A percentile compares a stretch with the other conserved stretches of the same genome.
Conservation (phyloP, 2,329 filamentous ascomycete species). For the Fusarium lateritium region DNA sequence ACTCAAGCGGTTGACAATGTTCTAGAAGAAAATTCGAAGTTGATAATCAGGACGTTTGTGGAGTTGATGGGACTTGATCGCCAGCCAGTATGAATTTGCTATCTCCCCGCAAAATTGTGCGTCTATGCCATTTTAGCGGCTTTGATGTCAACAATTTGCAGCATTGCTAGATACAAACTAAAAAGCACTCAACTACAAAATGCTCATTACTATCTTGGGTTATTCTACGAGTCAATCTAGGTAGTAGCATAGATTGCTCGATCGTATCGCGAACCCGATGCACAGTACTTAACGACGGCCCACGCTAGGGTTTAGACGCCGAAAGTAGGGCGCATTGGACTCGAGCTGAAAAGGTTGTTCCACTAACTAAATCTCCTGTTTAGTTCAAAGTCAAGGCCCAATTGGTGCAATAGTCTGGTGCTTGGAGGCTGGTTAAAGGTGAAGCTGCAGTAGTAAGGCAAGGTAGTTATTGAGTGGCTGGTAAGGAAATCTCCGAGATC, state of each 20-base stretch:
- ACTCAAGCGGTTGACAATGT: constrained; percentile 2
- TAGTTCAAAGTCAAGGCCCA: neutral
- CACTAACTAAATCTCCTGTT: neutral
- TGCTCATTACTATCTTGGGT: neutral
- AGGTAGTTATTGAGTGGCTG: constrained; percentile 10
- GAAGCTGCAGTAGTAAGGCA: constrained; percentile 10
- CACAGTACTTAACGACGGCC: neutral
- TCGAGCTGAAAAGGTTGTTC: neutral
- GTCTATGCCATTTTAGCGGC: constrained; percentile 48
- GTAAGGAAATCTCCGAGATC: constrained; percentile 12
- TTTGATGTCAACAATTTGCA: constrained; percentile 35
- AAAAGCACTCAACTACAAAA: neutral
- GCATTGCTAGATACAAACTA: neutral
- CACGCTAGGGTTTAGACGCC: constrained; percentile 1
- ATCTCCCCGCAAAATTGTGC: constrained; percentile 40
- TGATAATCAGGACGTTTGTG: constrained; percentile 18
- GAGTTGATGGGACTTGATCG: constrained; percentile 33
- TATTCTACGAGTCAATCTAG: too few species aligned
- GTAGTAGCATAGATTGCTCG: neutral
- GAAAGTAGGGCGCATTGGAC: neutral
- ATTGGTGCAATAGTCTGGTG: neutral
- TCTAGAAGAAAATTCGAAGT: constrained; percentile 32
- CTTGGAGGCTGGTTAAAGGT: constrained; percentile 6
- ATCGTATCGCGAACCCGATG: neutral
- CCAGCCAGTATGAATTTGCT: constrained; percentile 27